Base-by-base conservation (phyloP, 2,329 filamentous ascomycete species). In the Trichoderma sp. region DNA sequence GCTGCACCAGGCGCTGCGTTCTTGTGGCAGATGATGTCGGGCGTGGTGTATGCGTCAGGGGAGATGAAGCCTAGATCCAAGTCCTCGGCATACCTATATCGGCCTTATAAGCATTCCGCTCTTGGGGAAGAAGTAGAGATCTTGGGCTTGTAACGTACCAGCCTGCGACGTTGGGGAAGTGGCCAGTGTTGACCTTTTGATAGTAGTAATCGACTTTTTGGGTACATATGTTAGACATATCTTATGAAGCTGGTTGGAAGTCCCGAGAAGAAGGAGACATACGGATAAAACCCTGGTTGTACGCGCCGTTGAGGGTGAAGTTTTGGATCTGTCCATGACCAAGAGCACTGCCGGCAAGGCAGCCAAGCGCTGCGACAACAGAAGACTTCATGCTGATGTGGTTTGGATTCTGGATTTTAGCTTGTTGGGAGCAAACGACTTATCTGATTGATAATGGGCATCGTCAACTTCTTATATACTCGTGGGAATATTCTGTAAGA, bases 21-120 rank as follows among this genome's bases (percentile, higher is more conserved):
- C n/a, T 80, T 80, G 77, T 87, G 84, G 77, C 86, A 88, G 77
- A 85, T 83, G 74, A 88, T 87, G 68, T 86, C 84, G 2, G 80
- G 74, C 51, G 75, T 76, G 24, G 72, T 75, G 73, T 84, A 86
- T n/a, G 79, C 78, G 70, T 80, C 81, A 21, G 87, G 86, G 28
- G 82, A 83, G 67, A 88, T 84, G 79, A 83, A 86, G 24, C 85
- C 84, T 7, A 70, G 57, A 28, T 70, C 67, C 11, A 70, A 58
- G 15, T 62, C 67, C 30, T 70, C 67, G 18, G 67, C 67, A 14
- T 70, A 69, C 66, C 66, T 69, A 26, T 43, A n/a, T 1, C 4
- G 4, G 9, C 14, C 8, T 9, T 61, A 26, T 69, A 28, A 70
- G 67, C 28, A 62, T 21, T 21, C 6, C 15, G 4, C 28, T 53